Evolutionary conservation across 768 basidiomycete genomes (phyloP).

Genomic region (Lactifluus subvellereus): DNA sequence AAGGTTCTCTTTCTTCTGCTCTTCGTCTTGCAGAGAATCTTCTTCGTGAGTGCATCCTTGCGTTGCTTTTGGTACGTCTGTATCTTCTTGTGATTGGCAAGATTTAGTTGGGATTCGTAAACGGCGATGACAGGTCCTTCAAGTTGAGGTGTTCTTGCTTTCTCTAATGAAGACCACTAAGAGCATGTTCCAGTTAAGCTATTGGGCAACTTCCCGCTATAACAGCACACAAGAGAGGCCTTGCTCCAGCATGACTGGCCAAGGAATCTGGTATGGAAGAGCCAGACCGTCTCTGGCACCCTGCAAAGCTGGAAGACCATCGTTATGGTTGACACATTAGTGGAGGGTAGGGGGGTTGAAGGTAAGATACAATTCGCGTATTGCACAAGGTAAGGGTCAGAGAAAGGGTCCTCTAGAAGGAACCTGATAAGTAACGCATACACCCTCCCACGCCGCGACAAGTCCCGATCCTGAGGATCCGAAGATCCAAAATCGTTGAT

Average conservation of each 20-base stretch:
- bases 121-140: conserved; percentile 65
- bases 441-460: too few relatives aligned
- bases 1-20: not conserved
- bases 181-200: not conserved
- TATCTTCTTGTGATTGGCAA: conserved; percentile 84
- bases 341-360: too few relatives aligned
- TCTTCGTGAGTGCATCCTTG: conserved; percentile 35
- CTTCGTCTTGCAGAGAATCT: too few relatives aligned
- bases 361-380: too few relatives aligned
- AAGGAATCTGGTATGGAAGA: conserved; percentile 83
- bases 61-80: conserved; percentile 41
- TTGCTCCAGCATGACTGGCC: conserved; percentile 55
- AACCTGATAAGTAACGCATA: too few relatives aligned
- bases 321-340: conserved; percentile 60
- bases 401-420: too few relatives aligned
- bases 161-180: conserved; percentile 40
- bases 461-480: conserved; percentile 47
- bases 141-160: conserved; percentile 41
- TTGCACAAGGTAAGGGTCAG: too few relatives aligned
- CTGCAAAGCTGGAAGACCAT: conserved; percentile 46
- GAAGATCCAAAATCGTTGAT: conserved; percentile 76
- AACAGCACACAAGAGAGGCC: conserved; percentile 1
- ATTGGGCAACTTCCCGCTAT: not conserved
- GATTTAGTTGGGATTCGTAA: conserved; percentile 83
- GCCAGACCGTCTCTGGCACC: conserved; percentile 65